Evolutionary conservation across 805 yeast species (phyloP).

Genomic region (Ogataea siamensis): DNA sequence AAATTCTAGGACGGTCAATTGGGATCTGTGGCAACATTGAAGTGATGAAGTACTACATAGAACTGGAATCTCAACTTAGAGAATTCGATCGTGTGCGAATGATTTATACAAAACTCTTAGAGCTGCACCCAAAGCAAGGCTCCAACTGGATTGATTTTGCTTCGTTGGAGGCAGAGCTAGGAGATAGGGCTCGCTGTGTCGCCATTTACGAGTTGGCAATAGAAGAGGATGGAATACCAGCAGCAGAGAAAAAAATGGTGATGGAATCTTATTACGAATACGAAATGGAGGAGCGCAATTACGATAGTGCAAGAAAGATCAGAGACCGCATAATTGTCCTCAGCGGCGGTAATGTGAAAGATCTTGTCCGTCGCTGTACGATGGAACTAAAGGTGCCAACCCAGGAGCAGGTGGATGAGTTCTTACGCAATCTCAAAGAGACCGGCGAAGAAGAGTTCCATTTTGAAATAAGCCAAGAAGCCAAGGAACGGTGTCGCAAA

Average conservation of each 20-base stretch:
- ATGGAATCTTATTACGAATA: constrained; percentile 46
- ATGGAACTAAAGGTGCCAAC: constrained; percentile 70
- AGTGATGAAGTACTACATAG: constrained; percentile 62
- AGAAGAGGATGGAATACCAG: constrained; percentile 18
- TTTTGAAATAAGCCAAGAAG: constrained; percentile 46
- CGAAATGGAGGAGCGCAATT: constrained; percentile 59
- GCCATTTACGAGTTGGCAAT: constrained; percentile 58
- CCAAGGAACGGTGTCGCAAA: constrained; percentile 45
- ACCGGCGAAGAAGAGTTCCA: constrained; percentile 44
- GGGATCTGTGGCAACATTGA: constrained; percentile 64
- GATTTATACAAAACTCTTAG: constrained; percentile 67
- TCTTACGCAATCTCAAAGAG: constrained; percentile 25
- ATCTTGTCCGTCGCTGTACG: constrained; percentile 67
- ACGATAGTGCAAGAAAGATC: constrained; percentile 51
- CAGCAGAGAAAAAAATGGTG: constrained; percentile 10
- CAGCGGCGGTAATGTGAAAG: constrained; percentile 34
- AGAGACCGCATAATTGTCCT: constrained; percentile 40
- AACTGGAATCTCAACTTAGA: constrained; percentile 61
- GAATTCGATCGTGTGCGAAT: constrained; percentile 80
- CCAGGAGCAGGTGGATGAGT: constrained; percentile 44
- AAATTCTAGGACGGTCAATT: constrained; percentile 66
- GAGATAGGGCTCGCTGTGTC: constrained; percentile 67
- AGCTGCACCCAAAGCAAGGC: constrained; percentile 40
- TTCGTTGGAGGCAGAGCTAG: constrained; percentile 61
- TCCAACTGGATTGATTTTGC: constrained; percentile 64